Evolutionary conservation across 2,329 filamentous ascomycete genomes (phyloP), one percentile per base, ranked within the genome.

Genomic region (Talaromyces marneffei): DNA sequence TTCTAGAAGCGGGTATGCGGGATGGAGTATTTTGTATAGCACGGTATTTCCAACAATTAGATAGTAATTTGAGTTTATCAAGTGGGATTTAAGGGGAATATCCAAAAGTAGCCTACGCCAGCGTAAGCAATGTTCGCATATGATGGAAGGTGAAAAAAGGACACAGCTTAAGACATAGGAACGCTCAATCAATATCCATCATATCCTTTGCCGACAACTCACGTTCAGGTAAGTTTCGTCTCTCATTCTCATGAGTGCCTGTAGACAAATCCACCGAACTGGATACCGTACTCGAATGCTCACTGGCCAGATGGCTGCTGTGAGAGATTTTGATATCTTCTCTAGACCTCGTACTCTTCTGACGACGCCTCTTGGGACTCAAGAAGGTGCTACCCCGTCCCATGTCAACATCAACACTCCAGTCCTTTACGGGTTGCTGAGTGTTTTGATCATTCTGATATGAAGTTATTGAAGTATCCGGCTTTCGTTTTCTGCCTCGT

Each of bases 401-500:
- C 31, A 59, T 29, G 1, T 60, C 57, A 33, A 57, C 35, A 57
- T 57, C 61, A 27, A 39, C 10, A 46, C 29, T 52, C 57, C 37
- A 6, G 35, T 57, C 52, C 57, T 37, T 57, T 3, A n/a, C 27
- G 5, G 50, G 9, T 16, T 53, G 57, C 18, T 46, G 42, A n/a
- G 40, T 14, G 23, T 16, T 31, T 16, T 23, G 44, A 55, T 57
- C 29, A 37, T 23, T 23, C 37, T 62, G 16, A 50, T 14, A 10
- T 14, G 29, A 23, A 42, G 46, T 23, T 59, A 61, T 23, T 2
- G 66, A 63, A 25, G 64, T 62, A 9, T 67, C 62, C 29, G 72
- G 68, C 60, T 76, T 76, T 59, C 73, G 69, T 60, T 76, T 77
- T 58, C 67, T 70, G 29, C 73, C 73, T 64, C 70, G 67, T 35